Base-by-base conservation (phyloP, 495 filamentous ascomycete genomes). In the Tuber aestivum region DNA sequence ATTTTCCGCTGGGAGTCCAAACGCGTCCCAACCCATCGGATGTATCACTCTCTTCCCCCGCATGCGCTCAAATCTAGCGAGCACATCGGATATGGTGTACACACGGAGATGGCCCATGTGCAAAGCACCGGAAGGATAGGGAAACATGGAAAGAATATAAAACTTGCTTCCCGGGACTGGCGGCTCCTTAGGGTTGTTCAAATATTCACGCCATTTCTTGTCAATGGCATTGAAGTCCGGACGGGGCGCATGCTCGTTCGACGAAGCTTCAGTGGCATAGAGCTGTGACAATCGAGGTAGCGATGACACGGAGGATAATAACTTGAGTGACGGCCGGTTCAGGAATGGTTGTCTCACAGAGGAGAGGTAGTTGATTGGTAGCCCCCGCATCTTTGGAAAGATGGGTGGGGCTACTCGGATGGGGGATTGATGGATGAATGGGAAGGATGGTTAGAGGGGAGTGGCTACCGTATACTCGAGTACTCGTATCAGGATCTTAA, bases 21-120 rank as follows among this genome's bases (percentile, higher is more conserved):
- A 96, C 32, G 92, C 93, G 86, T 97, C 94, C 94, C 94, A 97
- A 4, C 93, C 94, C 89, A 97, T 96, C 41, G 94, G 94, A 72
- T 95, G 89, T 37, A 96, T 83, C 42, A 97, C 93, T 72, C 92
- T 85, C 82, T 90, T 86, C 4, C 94, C 94, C 72, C 90, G 89
- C 86, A 97, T 91, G 14, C 87, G 88, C 78, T 91, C 89, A 79
- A 91, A 96, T 21, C 94, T 87, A 23, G 93, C 89, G 42, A 97
- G 84, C 4, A 94, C 91, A 85, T 97, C 94, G 50, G 93, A 92
- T 75, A 97, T 94, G 27, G 94, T 94, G 86, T 97, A 97, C 70
- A 95, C 92, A 3, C 94, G 89, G 21, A 97, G 86, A 83, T 97
- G 94, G 23, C 94, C 94, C 81, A 97, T 90, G 83, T 97, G 94